A percentile compares a stretch with the other conserved stretches of the same genome.
These are phyloP conservation scores for Komagataella phaffii DNA, from an alignment of 805 yeast genomes.

Conservation along the genomic window DNA sequence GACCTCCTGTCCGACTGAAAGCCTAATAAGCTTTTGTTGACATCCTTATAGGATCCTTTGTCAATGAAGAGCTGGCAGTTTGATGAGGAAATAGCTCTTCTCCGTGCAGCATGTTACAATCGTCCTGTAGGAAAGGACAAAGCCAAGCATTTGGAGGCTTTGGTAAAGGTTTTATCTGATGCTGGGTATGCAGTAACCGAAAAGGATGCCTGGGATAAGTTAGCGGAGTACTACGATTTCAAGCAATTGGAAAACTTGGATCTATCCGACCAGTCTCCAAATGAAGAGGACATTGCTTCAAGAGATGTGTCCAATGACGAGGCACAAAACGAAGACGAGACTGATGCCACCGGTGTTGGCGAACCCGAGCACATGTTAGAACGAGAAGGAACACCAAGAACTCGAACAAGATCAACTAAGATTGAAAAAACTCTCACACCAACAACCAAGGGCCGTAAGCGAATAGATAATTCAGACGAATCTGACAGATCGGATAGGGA, in stretches of 20 bases:
- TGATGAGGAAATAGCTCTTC: slow-evolving; percentile 49
- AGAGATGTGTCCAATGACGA: slow-evolving; percentile 5
- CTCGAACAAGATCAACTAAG: slow-evolving; percentile 3
- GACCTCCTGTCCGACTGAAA: no score
- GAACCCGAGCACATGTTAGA: slow-evolving; percentile 4
- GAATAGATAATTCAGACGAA: slow-evolving; percentile 2
- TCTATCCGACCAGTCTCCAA: slow-evolving; percentile 9
- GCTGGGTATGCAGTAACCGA: slow-evolving; percentile 20
- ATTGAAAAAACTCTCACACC: neutral
- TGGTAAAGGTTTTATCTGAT: slow-evolving; percentile 14
- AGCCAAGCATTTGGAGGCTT: slow-evolving; percentile 26
- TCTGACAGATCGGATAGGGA: slow-evolving; percentile 2
- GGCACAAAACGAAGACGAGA: slow-evolving; percentile 3
- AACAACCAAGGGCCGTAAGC: slow-evolving; percentile 3
- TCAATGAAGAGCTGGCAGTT: slow-evolving; percentile 31
- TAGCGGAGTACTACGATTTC: slow-evolving; percentile 40
- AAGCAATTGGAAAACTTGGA: slow-evolving; percentile 39
- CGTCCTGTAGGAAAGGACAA: slow-evolving; percentile 53
- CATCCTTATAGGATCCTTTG: neutral
- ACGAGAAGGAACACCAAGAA: slow-evolving; percentile 3
- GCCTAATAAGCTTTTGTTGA: neutral
- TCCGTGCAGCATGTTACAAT: slow-evolving; percentile 46
- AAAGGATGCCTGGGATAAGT: slow-evolving; percentile 43
- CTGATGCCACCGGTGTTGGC: slow-evolving; percentile 6
- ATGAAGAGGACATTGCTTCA: slow-evolving; percentile 8